A percentile compares a stretch with the other conserved stretches of the same genome.
Evolutionary conservation across 495 filamentous ascomycete genomes (phyloP).

Genomic region (Penicillium flavigenum): DNA sequence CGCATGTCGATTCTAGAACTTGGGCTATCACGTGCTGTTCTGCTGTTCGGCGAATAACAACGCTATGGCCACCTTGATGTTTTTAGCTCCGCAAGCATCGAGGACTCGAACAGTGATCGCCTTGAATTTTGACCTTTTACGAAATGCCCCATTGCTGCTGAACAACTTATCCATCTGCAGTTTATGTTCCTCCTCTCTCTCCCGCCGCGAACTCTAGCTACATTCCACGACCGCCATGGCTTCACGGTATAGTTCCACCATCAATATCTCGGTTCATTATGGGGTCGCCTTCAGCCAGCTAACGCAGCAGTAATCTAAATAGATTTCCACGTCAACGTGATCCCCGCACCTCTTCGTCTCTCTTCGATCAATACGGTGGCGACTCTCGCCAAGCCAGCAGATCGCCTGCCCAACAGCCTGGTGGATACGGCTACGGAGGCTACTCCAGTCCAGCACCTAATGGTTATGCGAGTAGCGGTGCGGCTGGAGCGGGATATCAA

Average conservation of each 20-base stretch:
- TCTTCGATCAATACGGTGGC: constrained; percentile 83
- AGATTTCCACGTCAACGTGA: constrained; percentile 75
- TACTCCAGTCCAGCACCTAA: constrained; percentile 56
- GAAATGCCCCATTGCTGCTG: constrained; percentile 12
- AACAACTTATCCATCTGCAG: not conserved
- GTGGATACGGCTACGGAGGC: constrained; percentile 55
- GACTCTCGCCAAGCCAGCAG: constrained; percentile 51
- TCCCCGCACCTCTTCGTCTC: constrained; percentile 73
- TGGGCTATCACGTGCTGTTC: constrained; percentile 25
- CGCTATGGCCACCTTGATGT: constrained; percentile 34
- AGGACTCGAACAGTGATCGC: constrained; percentile 10
- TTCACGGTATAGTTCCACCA: constrained; percentile 31
- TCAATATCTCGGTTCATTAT: constrained; percentile 7
- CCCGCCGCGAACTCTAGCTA: constrained; percentile 5
- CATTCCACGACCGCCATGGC: constrained; percentile 22
- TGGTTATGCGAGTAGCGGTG: constrained; percentile 36
- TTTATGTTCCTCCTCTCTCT: not conserved
- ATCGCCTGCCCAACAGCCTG: constrained; percentile 48
- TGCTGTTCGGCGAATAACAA: constrained; percentile 15
- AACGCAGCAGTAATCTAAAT: not conserved
- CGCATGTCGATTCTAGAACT: not conserved
- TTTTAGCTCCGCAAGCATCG: constrained; percentile 28
- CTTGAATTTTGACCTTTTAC: constrained; percentile 2
- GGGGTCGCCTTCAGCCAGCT: not conserved
- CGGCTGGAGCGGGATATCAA: constrained; percentile 43